A percentile compares a stretch with the other conserved stretches of the same genome.
Conservation (phyloP, 2,329 filamentous ascomycete genomes). For the Elsinoe batatas region DNA sequence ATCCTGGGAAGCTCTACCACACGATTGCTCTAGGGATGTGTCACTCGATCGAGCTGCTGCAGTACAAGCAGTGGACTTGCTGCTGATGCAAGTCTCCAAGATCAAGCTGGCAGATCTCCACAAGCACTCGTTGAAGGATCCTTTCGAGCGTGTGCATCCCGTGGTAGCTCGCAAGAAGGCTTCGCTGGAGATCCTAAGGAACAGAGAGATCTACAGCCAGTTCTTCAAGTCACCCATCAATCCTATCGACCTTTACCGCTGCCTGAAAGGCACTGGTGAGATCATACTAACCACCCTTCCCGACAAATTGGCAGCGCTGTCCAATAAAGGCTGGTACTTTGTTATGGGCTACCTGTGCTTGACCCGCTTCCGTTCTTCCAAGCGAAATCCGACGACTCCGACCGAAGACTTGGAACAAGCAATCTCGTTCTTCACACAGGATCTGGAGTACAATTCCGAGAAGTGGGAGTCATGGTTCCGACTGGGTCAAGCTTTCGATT, state of each 20-base stretch:
- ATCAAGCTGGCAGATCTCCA: conserved; percentile 84
- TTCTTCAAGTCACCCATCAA: conserved; percentile 79
- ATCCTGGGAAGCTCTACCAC: conserved; percentile 46
- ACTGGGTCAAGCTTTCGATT: conserved; percentile 76
- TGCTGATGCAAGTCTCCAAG: conserved; percentile 69
- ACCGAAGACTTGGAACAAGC: conserved; percentile 79
- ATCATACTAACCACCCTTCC: conserved; percentile 54
- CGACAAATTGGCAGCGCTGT: conserved; percentile 58
- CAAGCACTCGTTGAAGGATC: conserved; percentile 80
- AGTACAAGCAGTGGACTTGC: conserved; percentile 69
- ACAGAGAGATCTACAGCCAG: conserved; percentile 69
- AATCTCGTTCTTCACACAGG: conserved; percentile 67
- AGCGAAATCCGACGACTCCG: conserved; percentile 55
- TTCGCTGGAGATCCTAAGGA: conserved; percentile 73
- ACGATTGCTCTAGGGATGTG: conserved; percentile 63
- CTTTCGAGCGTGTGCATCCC: conserved; percentile 88
- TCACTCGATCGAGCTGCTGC: conserved; percentile 72
- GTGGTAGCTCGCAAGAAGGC: conserved; percentile 69
- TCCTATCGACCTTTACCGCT: conserved; percentile 66
- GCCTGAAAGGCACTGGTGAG: conserved; percentile 68
- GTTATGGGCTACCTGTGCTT: conserved; percentile 79
- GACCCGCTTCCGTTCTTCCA: conserved; percentile 72
- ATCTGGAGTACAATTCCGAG: conserved; percentile 70
- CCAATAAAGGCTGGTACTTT: conserved; percentile 84
- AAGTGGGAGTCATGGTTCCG: conserved; percentile 89